Conservation (phyloP, 441 rosid species). For the Theobroma grandiflorum region DNA sequence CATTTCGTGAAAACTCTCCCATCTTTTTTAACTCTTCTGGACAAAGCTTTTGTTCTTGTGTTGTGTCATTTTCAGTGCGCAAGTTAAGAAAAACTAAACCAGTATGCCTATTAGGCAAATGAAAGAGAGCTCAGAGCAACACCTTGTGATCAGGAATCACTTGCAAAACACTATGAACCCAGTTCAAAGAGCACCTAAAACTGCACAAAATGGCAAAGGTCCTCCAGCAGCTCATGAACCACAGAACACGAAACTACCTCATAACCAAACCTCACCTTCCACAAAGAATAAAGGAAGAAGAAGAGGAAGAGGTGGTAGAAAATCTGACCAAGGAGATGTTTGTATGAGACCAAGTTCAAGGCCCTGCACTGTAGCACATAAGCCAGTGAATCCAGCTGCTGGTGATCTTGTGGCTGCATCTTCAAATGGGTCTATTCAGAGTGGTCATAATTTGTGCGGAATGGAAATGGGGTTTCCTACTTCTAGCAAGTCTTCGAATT, state of each 20-base stretch:
- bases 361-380: conserved; percentile 73
- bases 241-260: conserved; percentile 47
- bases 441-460: conserved; percentile 40
- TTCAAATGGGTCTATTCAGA: conserved; percentile 42
- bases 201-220: conserved; percentile 77
- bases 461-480: conserved; percentile 63
- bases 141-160: conserved; percentile 70
- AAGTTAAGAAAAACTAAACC: conserved; percentile 17
- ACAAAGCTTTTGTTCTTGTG: conserved; percentile 28
- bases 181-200: conserved; percentile 58
- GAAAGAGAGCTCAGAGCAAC: conserved; percentile 86
- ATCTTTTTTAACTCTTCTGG: conserved; percentile 27
- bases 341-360: conserved; percentile 93
- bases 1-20: conserved; percentile 46
- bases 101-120: conserved; percentile 86
- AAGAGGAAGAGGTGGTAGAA: conserved; percentile 94
- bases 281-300: conserved; percentile 75
- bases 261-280: conserved; percentile 71
- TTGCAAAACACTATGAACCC: conserved; percentile 68
- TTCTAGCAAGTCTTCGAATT: conserved; percentile 78
- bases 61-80: conserved; percentile 24
- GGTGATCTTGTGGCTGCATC: conserved; percentile 40
- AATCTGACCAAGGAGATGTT: conserved; percentile 88
- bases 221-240: conserved; percentile 55
- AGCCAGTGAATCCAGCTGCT: conserved; percentile 50